Percentiles rank a stretch among this genome's conserved stretches.
Conservation (phyloP, 306 rosid species). For the Fragaria iinumae region DNA sequence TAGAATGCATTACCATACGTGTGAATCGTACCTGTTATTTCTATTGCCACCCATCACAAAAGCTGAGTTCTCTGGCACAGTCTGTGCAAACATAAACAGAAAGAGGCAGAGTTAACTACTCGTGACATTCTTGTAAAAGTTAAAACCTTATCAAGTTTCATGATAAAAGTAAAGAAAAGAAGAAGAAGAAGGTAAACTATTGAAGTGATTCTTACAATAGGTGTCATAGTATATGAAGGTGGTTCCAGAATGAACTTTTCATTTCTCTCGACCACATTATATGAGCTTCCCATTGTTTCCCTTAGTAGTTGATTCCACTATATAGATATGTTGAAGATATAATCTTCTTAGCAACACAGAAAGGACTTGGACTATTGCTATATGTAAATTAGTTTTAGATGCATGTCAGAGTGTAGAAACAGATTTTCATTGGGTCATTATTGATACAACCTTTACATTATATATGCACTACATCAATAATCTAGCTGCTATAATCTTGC, state of each 20-base stretch:
- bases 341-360: not conserved
- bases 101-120: constrained; percentile 21
- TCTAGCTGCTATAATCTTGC: too few relatives aligned
- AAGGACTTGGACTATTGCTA: not conserved
- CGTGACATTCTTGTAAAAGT: not conserved
- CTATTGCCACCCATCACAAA: constrained; percentile 99
- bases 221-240: constrained; percentile 79
- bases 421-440: too few relatives aligned
- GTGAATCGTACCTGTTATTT: constrained; percentile 96
- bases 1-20: constrained; percentile 66
- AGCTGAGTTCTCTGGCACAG: constrained; percentile 62
- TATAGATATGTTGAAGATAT: not conserved
- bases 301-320: constrained; percentile 3
- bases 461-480: too few relatives aligned
- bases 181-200: not conserved
- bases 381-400: not conserved
- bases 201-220: constrained; percentile 53
- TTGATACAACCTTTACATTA: too few relatives aligned
- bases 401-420: not conserved
- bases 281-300: constrained; percentile 68
- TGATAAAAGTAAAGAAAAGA: not conserved
- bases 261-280: constrained; percentile 79
- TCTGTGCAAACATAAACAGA: constrained; percentile 42
- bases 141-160: not conserved
- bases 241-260: constrained; percentile 81